These are phyloP conservation scores for Rhododendron simsii DNA, from an alignment of 148 eudicot species.

Conservation along the genomic window DNA sequence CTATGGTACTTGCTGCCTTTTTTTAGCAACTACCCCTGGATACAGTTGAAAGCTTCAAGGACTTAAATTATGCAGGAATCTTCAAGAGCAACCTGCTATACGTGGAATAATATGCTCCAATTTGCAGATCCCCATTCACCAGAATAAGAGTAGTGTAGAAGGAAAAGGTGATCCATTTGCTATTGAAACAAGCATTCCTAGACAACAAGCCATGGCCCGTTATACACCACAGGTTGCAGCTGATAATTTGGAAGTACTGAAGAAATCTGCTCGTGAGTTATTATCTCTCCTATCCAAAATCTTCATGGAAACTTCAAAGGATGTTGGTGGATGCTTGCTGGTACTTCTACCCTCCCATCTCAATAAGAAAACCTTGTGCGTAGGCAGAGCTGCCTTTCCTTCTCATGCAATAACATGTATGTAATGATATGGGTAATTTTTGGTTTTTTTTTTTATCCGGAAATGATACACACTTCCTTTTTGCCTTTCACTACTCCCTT, in stretches of 20 bases:
- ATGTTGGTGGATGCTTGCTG: conserved; percentile 78
- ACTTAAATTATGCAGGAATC: conserved; percentile 46
- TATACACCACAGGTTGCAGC: conserved; percentile 64
- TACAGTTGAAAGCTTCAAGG: conserved; percentile 62
- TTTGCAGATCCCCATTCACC: conserved; percentile 78
- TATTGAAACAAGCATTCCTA: conserved; percentile 36
- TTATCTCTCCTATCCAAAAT: conserved; percentile 52
- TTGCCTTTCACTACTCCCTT: neutral
- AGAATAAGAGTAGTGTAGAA: conserved; percentile 60
- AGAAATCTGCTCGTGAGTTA: conserved; percentile 56
- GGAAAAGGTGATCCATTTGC: conserved; percentile 32
- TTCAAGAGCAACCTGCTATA: conserved; percentile 62
- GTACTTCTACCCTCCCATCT: conserved; percentile 27
- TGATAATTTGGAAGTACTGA: conserved; percentile 51
- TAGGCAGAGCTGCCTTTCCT: neutral
- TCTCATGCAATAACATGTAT: neutral
- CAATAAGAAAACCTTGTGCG: neutral
- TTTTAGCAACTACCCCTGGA: conserved; percentile 91
- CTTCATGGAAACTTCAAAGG: conserved; percentile 54
- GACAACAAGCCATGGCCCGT: conserved; percentile 51
- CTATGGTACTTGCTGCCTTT: conserved; percentile 90
- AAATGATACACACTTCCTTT: neutral
- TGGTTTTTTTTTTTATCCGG: no score
- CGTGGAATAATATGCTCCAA: conserved; percentile 79
- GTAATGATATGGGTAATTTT: neutral